Evolutionary conservation across 2,329 filamentous ascomycete genomes (phyloP), one percentile per base, ranked within the genome.

Genomic region (Anisogramma anomala): DNA sequence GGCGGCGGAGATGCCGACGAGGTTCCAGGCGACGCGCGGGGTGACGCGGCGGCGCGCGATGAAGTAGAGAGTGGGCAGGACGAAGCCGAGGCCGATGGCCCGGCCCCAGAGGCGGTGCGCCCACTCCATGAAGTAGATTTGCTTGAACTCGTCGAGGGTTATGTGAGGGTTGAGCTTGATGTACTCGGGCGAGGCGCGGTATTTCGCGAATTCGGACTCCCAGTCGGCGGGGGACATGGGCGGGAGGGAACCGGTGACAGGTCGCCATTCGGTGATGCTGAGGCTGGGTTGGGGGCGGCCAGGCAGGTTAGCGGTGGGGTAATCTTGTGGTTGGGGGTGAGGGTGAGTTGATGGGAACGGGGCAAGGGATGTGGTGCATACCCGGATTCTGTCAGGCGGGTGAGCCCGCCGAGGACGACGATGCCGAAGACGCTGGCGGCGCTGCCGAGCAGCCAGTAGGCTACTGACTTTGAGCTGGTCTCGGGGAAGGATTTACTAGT

Each of bases 51-150:
- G 77, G 32, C 82, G 79, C 15, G 81, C 79, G 55, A 95, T 74
- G 57, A 96, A 93, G 69, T 94, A 96, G 42, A 82, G 63, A 6
- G 89, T 84, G 1, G 91, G 91, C 1, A 95, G 57, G 35, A 94
- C 78, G 61, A 96, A 95, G 37, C 85, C 82, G 48, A 96, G 62
- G 45, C 91, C 91, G 43, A 98, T 84, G 52, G 94, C 71, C 49
- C 91, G 81, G 33, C 91, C 91, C 88, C 91, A 96, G 41, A 95
- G 72, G 22, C 91, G 78, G 62, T 98, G 91, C 32, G 81, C 79
- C 91, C 91, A 98, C 69, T 98, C 91, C 91, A 96, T 96, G 62
- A 83, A 98, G 72, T 96, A 98, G 51, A 98, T 98, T 59, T 91
- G 82, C 64, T 96, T 95, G 68, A 96, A 98, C 59, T 98, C 91